Evolutionary conservation across 345 rosid genomes (phyloP).

Genomic region (Mangifera indica): DNA sequence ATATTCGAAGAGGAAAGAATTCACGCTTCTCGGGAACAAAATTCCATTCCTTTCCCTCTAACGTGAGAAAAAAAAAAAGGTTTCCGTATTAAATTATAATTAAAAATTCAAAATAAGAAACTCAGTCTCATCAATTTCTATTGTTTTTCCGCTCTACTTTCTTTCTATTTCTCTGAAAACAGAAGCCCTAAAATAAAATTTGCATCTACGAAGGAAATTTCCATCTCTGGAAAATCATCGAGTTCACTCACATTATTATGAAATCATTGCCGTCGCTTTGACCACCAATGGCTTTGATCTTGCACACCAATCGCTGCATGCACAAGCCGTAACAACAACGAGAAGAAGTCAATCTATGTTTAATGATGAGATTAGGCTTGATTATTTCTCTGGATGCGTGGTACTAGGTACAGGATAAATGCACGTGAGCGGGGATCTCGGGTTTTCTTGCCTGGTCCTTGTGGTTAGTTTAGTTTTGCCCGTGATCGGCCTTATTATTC

Average conservation of each 20-base stretch:
- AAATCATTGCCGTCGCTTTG: neutral
- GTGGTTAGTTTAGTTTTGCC: conserved; percentile 49
- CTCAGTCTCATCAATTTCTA: neutral
- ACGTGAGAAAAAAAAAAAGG: conserved; percentile 8
- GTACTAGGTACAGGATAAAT: conserved; percentile 59
- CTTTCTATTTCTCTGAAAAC: neutral
- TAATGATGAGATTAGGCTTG: conserved; percentile 34
- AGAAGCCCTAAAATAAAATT: conserved; percentile 23
- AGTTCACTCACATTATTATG: conserved; percentile 12
- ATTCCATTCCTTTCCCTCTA: conserved; percentile 50
- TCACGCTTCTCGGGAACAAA: conserved; percentile 43
- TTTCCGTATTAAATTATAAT: neutral
- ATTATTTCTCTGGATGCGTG: conserved; percentile 40
- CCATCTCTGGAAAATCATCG: conserved; percentile 5
- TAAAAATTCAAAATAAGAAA: neutral
- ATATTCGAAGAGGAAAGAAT: conserved; percentile 46
- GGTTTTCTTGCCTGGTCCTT: conserved; percentile 75
- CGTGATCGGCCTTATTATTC: conserved; percentile 40
- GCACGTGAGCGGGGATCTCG: conserved; percentile 80
- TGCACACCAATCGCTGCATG: conserved; percentile 27
- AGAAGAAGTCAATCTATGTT: conserved; percentile 44
- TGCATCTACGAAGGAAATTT: conserved; percentile 26
- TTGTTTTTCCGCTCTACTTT: neutral
- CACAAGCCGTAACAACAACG: conserved; percentile 17
- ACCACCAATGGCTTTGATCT: conserved; percentile 17